Conservation (phyloP, 208 protist species). For the Acanthamoeba healyi region DNA sequence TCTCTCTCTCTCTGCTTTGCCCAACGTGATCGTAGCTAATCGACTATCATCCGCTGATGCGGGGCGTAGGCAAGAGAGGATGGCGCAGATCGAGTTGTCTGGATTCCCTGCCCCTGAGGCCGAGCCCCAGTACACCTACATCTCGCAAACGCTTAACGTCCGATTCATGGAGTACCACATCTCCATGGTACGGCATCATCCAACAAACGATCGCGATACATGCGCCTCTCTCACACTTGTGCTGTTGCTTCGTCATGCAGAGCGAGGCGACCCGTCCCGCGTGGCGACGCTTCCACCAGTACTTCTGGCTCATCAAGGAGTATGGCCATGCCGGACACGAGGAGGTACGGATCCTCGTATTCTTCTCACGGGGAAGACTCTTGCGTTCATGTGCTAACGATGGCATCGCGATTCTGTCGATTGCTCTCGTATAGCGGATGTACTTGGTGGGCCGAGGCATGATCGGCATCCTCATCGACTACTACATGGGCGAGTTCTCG, state of each 20-base stretch:
- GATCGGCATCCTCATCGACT: constrained; percentile 55
- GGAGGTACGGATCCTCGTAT: not conserved
- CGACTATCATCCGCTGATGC: not conserved
- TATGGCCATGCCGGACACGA: not conserved
- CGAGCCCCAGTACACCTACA: constrained; percentile 50
- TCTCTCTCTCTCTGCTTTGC: no score
- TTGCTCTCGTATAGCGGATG: not conserved
- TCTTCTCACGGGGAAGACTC: no score
- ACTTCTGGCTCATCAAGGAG: not conserved
- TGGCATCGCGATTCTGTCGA: no score
- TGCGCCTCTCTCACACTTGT: not conserved
- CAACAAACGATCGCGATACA: not conserved
- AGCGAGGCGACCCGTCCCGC: not conserved
- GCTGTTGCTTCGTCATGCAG: not conserved
- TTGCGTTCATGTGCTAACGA: no score
- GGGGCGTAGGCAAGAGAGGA: not conserved
- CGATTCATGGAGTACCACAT: constrained; percentile 47
- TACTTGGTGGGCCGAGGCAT: constrained; percentile 40
- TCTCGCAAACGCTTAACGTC: not conserved
- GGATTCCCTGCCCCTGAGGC: not conserved
- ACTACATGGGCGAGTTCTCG: constrained; percentile 64
- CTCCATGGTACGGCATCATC: not conserved
- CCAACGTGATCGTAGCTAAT: no score
- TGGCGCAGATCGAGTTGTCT: not conserved
- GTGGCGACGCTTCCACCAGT: constrained; percentile 62